phyloP scores from a whole-genome alignment of 163 green algal species.

The Chlamydomonas reinhardtii region DNA sequence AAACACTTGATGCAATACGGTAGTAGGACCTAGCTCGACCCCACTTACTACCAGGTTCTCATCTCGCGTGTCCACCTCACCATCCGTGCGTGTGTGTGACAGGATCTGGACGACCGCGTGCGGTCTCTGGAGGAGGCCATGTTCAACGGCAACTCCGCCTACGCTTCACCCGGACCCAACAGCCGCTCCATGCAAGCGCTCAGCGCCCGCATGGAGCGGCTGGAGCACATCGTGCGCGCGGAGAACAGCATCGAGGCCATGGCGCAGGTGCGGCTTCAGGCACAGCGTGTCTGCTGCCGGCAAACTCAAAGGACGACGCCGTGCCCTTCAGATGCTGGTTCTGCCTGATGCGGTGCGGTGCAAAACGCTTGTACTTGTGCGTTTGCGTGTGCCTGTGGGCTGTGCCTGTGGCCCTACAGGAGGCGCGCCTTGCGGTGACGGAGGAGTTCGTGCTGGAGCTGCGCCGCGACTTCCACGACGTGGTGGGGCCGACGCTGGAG shows the following conservation, averaged over 20 bases:
- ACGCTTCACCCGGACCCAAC: neutral
- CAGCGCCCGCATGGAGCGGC: slow-evolving; percentile 21
- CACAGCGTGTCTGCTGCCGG: too few species aligned
- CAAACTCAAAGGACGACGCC: neutral
- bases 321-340: too few species aligned
- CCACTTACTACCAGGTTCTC: too few species aligned
- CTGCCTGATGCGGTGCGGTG: too few species aligned
- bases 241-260: slow-evolving; percentile 51
- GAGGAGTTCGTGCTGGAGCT: slow-evolving; percentile 51
- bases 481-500: slow-evolving; percentile 45
- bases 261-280: slow-evolving; percentile 21
- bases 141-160: neutral
- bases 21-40: too few species aligned
- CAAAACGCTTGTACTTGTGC: neutral
- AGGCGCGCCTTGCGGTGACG: slow-evolving; percentile 33
- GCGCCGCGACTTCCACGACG: slow-evolving; percentile 40
- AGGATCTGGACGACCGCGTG: slow-evolving; percentile 32
- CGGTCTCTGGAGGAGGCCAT: slow-evolving; percentile 25
- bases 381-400: too few species aligned
- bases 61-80: too few species aligned
- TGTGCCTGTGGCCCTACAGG: neutral
- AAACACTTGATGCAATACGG: too few species aligned
- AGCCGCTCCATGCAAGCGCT: neutral
- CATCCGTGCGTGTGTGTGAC: neutral
- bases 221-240: slow-evolving; percentile 42